Conservation (phyloP, 2,329 filamentous ascomycete species). For the Eurotiales sp. region DNA sequence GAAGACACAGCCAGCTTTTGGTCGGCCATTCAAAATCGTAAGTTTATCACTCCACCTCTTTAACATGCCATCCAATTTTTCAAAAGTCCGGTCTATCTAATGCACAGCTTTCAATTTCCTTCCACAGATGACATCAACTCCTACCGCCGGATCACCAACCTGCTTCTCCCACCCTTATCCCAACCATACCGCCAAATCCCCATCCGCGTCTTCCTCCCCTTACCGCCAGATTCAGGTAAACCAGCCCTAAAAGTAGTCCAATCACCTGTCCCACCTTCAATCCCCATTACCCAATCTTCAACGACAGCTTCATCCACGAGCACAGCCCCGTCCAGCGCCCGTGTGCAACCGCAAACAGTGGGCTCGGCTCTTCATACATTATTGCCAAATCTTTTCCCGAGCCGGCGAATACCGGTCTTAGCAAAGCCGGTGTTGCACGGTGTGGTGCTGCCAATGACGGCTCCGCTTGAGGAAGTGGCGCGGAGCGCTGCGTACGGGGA, state of each 20-base stretch:
- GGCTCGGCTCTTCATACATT: conserved; percentile 72
- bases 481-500: conserved; percentile 82
- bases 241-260: conserved; percentile 66
- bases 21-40: conserved; percentile 72
- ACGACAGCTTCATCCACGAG: background rate
- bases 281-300: conserved; percentile 23
- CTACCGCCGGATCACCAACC: conserved; percentile 71
- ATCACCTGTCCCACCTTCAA: conserved; percentile 59
- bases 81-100: no score
- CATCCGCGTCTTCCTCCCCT: conserved; percentile 78
- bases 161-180: conserved; percentile 66
- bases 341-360: conserved; percentile 60
- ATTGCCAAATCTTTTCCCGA: conserved; percentile 81
- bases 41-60: conserved; percentile 21
- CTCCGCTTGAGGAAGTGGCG: conserved; percentile 78
- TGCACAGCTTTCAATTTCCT: background rate
- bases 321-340: conserved; percentile 15
- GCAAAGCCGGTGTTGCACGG: conserved; percentile 85
- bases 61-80: background rate
- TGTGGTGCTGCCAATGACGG: conserved; percentile 72
- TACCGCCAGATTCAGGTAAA: conserved; percentile 52
- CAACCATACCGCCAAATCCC: conserved; percentile 78
- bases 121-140: conserved; percentile 63
- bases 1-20: conserved; percentile 79
- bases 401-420: conserved; percentile 75